phyloP scores from a whole-genome alignment of 192 early-diverging fungal species.

The Coemansia guatemalensis region DNA sequence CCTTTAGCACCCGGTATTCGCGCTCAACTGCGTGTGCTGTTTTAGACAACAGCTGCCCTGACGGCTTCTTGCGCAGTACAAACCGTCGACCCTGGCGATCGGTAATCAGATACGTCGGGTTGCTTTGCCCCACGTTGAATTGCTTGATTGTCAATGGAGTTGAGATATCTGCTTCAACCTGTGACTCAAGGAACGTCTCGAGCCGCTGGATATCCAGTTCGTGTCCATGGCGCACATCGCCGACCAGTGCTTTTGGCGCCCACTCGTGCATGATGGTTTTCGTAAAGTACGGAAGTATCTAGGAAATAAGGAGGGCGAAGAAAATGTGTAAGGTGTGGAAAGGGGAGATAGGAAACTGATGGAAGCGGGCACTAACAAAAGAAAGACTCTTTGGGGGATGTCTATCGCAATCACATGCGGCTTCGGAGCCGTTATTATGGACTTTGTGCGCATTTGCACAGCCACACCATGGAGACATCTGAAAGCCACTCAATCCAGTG shows the following conservation, averaged over 20 bases:
- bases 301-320: slow-evolving; percentile 3
- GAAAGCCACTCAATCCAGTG: no score
- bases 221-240: slow-evolving; percentile 48
- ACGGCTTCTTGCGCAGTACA: slow-evolving; percentile 92
- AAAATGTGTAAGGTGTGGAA: not conserved
- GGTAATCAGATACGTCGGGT: slow-evolving; percentile 88
- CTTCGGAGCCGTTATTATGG: no score
- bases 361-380: no score
- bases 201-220: slow-evolving; percentile 64
- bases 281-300: slow-evolving; percentile 6
- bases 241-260: slow-evolving; percentile 22
- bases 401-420: no score
- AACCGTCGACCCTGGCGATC: slow-evolving; percentile 66
- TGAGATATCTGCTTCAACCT: slow-evolving; percentile 55
- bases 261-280: not conserved
- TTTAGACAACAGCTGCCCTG: slow-evolving; percentile 76
- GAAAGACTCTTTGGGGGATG: no score
- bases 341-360: not conserved
- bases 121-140: slow-evolving; percentile 91
- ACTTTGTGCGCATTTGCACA: no score
- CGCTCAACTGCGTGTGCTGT: slow-evolving; percentile 93
- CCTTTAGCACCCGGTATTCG: slow-evolving; percentile 79
- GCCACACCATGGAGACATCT: no score
- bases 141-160: slow-evolving; percentile 73
- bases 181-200: slow-evolving; percentile 56